Evolutionary conservation across 2,329 filamentous ascomycete species (phyloP).

Genomic region (Penicillium nordicum): DNA sequence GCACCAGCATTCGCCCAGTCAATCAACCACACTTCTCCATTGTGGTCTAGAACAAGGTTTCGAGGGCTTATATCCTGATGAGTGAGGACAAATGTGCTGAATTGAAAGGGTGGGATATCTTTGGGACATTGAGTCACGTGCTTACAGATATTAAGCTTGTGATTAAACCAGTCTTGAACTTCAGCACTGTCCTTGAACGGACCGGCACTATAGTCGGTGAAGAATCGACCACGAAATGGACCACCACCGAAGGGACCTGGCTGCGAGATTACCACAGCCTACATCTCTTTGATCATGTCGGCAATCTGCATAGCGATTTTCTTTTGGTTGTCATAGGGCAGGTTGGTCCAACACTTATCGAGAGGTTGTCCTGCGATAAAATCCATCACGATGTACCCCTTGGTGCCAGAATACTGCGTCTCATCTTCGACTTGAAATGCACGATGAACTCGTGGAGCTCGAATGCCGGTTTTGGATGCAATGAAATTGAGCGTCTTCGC

Average conservation of each 20-base stretch:
- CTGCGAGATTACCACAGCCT: conserved; percentile 11
- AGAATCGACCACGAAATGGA: conserved; percentile 19
- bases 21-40: conserved; percentile 14
- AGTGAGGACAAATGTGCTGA: conserved; percentile 18
- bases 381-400: conserved; percentile 30
- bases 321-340: conserved; percentile 11
- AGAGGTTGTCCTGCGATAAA: conserved; percentile 26
- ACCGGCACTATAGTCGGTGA: conserved; percentile 24
- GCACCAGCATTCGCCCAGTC: conserved; percentile 22
- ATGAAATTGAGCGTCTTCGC: conserved; percentile 19
- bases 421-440: conserved; percentile 21
- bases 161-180: conserved; percentile 27
- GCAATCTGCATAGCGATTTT: conserved; percentile 20
- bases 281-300: conserved; percentile 23
- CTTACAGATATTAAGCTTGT: conserved; percentile 26
- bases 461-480: conserved; percentile 20
- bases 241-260: conserved; percentile 18
- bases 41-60: conserved; percentile 17
- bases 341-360: conserved; percentile 22
- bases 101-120: conserved; percentile 15
- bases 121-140: conserved; percentile 8
- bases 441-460: conserved; percentile 23
- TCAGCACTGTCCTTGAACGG: conserved; percentile 18
- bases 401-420: conserved; percentile 21
- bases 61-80: conserved; percentile 22